Conservation (phyloP, 2,329 filamentous ascomycete genomes). For the Talaromyces amestolkiae region DNA sequence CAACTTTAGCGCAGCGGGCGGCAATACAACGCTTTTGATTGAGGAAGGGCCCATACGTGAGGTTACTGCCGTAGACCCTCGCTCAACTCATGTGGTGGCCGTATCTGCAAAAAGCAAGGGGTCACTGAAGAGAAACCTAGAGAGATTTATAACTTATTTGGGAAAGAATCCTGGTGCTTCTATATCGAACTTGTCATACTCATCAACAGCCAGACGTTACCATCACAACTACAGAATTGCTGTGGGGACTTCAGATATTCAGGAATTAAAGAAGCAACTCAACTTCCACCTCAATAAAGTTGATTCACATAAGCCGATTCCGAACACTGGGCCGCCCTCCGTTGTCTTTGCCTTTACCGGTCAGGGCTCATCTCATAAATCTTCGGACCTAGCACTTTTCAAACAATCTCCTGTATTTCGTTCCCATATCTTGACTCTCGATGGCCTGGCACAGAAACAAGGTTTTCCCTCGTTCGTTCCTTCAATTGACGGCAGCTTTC, state of each 20-base stretch:
- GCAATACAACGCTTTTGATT: conserved; percentile 54
- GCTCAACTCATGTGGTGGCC: conserved; percentile 53
- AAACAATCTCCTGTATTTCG: conserved; percentile 27
- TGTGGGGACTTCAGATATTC: conserved; percentile 6
- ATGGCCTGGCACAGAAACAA: conserved; percentile 27
- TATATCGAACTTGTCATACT: conserved; percentile 61
- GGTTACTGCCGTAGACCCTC: conserved; percentile 46
- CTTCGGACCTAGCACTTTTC: conserved; percentile 30
- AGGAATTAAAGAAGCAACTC: conserved; percentile 24
- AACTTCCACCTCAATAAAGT: not conserved
- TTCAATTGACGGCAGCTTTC: conserved; percentile 23
- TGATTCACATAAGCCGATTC: not conserved
- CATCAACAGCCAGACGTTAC: conserved; percentile 58
- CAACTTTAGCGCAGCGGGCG: conserved; percentile 60
- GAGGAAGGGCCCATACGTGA: conserved; percentile 38
- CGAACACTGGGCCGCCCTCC: conserved; percentile 6
- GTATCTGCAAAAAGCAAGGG: conserved; percentile 53
- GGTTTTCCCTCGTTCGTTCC: conserved; percentile 34
- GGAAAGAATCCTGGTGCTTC: conserved; percentile 39
- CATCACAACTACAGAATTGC: conserved; percentile 41
- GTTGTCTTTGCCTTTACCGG: conserved; percentile 39
- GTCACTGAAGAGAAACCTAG: conserved; percentile 50
- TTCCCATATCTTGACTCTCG: conserved; percentile 29
- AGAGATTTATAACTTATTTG: not conserved
- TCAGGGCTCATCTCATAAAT: conserved; percentile 29